Percentiles rank a stretch among this genome's conserved stretches.
These are phyloP conservation scores for Pythium sp. DNA, from an alignment of 352 stramenopile genomes.

Conservation along the genomic window DNA sequence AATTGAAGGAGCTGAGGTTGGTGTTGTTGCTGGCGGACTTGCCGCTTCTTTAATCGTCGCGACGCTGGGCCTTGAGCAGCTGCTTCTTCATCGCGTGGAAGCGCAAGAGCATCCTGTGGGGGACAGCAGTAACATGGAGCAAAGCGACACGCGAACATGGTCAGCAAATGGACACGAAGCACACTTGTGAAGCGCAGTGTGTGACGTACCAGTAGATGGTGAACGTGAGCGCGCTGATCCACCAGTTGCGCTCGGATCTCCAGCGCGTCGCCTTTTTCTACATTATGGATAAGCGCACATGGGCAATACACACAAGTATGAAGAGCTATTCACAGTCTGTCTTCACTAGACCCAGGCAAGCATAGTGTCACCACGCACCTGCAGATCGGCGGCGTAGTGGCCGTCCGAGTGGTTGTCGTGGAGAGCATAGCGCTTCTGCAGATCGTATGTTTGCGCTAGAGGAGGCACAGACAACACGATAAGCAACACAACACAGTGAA, in stretches of 20 bases:
- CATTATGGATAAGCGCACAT: neutral
- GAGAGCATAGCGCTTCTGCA: slow-evolving; percentile 71
- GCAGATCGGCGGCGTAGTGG: slow-evolving; percentile 70
- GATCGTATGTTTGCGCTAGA: slow-evolving; percentile 65
- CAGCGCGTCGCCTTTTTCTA: slow-evolving; percentile 76
- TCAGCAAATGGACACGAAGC: neutral
- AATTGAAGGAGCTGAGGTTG: neutral
- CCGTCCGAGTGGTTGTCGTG: slow-evolving; percentile 30
- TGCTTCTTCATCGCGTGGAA: slow-evolving; percentile 84
- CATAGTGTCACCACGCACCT: slow-evolving; percentile 28
- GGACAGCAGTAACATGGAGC: neutral
- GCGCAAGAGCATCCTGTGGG: slow-evolving; percentile 63
- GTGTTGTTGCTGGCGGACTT: neutral
- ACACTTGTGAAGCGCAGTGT: neutral
- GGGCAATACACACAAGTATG: neutral
- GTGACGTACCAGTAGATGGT: slow-evolving; percentile 71
- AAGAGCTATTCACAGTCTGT: neutral
- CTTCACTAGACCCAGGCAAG: neutral
- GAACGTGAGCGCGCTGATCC: slow-evolving; percentile 83
- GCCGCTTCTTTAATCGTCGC: slow-evolving; percentile 43
- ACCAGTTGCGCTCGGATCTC: slow-evolving; percentile 81
- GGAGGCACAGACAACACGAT: neutral
- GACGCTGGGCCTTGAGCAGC: slow-evolving; percentile 57
- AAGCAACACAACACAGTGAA: neutral
- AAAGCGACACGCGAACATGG: neutral